Base-by-base conservation (phyloP, 2,329 filamentous ascomycete species). In the Penicillium olsonii region DNA sequence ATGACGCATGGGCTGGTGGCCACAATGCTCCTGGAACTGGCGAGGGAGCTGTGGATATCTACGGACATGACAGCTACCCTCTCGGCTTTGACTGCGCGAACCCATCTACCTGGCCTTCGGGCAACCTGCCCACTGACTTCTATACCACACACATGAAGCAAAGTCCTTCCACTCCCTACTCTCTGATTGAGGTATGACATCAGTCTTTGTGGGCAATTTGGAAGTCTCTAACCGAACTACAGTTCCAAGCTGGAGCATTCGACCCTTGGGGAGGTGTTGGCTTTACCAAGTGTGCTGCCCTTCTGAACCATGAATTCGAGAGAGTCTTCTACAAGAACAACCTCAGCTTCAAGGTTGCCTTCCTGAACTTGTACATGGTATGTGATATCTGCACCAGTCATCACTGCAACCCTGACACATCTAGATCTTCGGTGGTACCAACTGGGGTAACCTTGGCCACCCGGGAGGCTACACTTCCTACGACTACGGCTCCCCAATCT, bases 321-420 rank as follows among this genome's bases (percentile, higher is more conserved):
- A 76, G 88, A 14, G 84, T 94, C 0, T 90, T 91, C 63, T 88
- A 90, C 68, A 92, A 92, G 76, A 89, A 90, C 57, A 77, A 84
- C 43, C 81, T 85, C 44, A 82, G 83, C 31, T 81, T 85, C 14
- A 85, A 84, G 0, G 79, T 85, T 2, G 83, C 81, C 0, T 81
- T 92, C 7, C 74, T 90, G 49, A 91, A 85, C 57, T 63, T 90
- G 1, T 92, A 91, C 66, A 92, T 92, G 88, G 83, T 84, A 63
- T 57, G 68, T 53, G 5, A 4, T 1, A 6, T 29, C 5, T 2
- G 9, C 8, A 11, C 1, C 18, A 7, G 15, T n/a, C 2, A 8
- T 35, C 1, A 3, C 4, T 2, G 2, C 35, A 37, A 5, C 11
- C 33, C 29, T 55, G 11, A 49, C 14, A 11, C 11, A 26, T 0